phyloP scores from a whole-genome alignment of 257 asterid genomes.

The Ophiorrhiza pumila region DNA sequence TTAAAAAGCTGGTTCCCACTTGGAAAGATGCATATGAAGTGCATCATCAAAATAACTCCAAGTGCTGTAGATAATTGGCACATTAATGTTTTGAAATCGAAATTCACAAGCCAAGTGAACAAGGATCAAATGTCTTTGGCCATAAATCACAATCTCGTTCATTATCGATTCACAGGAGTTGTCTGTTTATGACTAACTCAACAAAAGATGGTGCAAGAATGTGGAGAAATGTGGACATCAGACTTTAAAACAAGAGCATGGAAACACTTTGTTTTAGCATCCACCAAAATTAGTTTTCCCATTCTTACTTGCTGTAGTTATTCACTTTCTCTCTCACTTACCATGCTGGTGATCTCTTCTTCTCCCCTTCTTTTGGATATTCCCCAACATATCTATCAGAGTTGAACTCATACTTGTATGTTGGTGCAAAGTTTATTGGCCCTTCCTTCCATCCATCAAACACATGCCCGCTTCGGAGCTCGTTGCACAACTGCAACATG shows the following conservation, averaged over 20 bases:
- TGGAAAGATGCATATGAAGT: not conserved
- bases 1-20: not conserved
- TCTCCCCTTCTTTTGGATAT: conserved; percentile 72
- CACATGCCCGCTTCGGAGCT: conserved; percentile 67
- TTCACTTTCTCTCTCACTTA: conserved; percentile 24
- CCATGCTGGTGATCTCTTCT: conserved; percentile 97
- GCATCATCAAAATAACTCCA: not conserved
- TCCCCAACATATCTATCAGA: conserved; percentile 70
- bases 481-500: conserved; percentile 59
- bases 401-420: conserved; percentile 77
- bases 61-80: no score
- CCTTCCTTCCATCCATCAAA: conserved; percentile 97
- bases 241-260: not conserved
- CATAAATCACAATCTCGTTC: not conserved
- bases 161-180: not conserved
- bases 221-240: not conserved
- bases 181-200: not conserved
- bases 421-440: conserved; percentile 74
- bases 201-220: not conserved
- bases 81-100: not conserved
- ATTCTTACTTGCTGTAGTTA: not conserved
- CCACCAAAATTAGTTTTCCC: not conserved
- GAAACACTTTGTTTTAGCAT: not conserved
- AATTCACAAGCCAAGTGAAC: not conserved
- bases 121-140: not conserved